Percentiles rank a stretch among this genome's conserved stretches.
Conservation (phyloP, 345 rosid genomes). For the Rhodamnia argentea region DNA sequence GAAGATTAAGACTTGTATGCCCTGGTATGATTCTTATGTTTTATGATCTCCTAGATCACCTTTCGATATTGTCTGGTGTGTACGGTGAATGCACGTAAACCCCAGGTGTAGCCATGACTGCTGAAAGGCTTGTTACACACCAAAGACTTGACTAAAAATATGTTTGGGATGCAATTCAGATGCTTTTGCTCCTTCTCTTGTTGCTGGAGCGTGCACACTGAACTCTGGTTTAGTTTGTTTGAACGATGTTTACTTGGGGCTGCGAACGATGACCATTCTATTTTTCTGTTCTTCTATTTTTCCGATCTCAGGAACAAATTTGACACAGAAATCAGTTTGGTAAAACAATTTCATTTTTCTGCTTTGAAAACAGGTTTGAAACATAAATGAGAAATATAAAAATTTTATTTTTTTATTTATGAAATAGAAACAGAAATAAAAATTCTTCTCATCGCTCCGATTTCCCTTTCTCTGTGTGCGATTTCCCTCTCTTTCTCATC, state of each 20-base stretch:
- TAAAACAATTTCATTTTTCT: no score
- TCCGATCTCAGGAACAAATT: no score
- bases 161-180: background rate
- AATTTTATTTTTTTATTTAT: no score
- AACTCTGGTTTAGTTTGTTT: background rate
- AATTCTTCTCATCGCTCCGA: no score
- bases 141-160: background rate
- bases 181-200: background rate
- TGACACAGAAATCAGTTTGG: no score
- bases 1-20: background rate
- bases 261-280: no score
- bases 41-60: background rate
- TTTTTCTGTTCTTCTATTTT: no score
- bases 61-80: background rate
- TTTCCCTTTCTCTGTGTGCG: no score
- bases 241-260: accelerated
- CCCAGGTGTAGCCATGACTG: background rate
- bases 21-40: background rate
- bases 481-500: no score
- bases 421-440: no score
- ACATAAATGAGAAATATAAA: no score
- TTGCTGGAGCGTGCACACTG: background rate
- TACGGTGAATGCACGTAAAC: background rate
- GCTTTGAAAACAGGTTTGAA: no score
- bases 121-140: background rate